Base-by-base conservation (phyloP, 108 stramenopile species). In the Nannochloropsis salina region DNA sequence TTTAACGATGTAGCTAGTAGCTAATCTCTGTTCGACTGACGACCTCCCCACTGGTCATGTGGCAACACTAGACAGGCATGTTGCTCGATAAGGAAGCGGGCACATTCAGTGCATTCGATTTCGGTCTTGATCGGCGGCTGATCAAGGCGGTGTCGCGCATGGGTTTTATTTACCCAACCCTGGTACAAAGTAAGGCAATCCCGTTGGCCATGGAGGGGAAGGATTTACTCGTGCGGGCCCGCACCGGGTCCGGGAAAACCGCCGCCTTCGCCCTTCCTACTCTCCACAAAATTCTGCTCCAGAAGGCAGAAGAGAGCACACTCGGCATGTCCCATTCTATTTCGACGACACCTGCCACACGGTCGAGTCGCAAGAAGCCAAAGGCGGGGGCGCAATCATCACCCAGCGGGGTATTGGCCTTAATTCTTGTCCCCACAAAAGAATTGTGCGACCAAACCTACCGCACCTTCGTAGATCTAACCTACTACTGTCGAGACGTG, bases 181-280 rank as follows among this genome's bases (percentile, higher is more conserved):
- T 92, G 44, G 91, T 93, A 45, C 93, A 93, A 85, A 44, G 44
- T 61, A 86, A 90, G 44, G 74, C 89, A 42, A 85, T 93, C 42
- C 91, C 93, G 22, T 45, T 92, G 44, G 91, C 92, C 45, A 80
- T 92, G 42, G 44, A 89, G 42, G 98, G 98, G 21, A 92, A 97
- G 21, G 98, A 99, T 90, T 86, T 98, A 81, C 90, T 99, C 20
- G 95, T 89, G 44, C 86, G 97, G 87, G 96, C 97, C 9, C 92
- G 96, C 42, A 99, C 98, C 0, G 98, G 98, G n/a, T 94, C 93
- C 40, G 98, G 98, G 9, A 99, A 99, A 88, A 99, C 97, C 4
- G 85, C 97, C 43, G 97, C 96, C 1, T 99, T 95, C 86, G 93
- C 92, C 80, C 87, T 99, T 9, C 98, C 98, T 8, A 84, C 96